Conservation (phyloP, 208 protist species). For the Phytomonas sp. region DNA sequence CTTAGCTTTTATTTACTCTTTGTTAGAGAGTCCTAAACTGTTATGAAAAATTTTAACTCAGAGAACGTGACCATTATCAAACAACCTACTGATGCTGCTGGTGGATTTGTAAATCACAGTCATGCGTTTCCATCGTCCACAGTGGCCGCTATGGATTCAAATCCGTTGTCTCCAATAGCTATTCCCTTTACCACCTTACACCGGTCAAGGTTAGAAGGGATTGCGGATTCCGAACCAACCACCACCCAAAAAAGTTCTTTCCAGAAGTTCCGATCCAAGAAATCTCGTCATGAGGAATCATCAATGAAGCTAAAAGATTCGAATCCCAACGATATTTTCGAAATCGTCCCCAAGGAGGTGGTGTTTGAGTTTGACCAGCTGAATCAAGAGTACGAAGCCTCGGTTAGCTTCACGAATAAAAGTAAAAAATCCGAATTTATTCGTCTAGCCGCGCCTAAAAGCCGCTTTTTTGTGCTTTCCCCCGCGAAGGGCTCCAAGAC, state of each 20-base stretch:
- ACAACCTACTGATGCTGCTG: background rate
- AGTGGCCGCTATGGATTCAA: background rate
- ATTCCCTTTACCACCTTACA: background rate
- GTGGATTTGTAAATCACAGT: background rate
- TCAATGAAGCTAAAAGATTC: background rate
- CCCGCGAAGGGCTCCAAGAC: constrained; percentile 36
- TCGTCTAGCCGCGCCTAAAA: constrained; percentile 66
- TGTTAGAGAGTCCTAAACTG: background rate
- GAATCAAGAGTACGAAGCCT: constrained; percentile 54
- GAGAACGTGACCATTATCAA: background rate
- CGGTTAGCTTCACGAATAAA: constrained; percentile 83
- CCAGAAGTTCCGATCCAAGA: background rate
- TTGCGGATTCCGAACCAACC: background rate
- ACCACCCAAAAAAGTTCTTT: background rate
- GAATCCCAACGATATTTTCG: constrained; percentile 37
- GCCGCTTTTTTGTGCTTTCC: constrained; percentile 56
- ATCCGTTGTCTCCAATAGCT: background rate
- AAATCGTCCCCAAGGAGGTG: constrained; percentile 71
- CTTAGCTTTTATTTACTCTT: background rate
- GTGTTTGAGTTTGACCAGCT: constrained; percentile 65
- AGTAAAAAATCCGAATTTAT: constrained; percentile 69
- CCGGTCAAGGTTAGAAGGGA: background rate
- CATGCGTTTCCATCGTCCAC: background rate
- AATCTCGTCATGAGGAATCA: background rate
- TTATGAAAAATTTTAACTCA: constrained; percentile 2